A percentile compares a stretch with the other conserved stretches of the same genome.
Conservation (phyloP, 495 filamentous ascomycete species). For the Xylaria cubensis region DNA sequence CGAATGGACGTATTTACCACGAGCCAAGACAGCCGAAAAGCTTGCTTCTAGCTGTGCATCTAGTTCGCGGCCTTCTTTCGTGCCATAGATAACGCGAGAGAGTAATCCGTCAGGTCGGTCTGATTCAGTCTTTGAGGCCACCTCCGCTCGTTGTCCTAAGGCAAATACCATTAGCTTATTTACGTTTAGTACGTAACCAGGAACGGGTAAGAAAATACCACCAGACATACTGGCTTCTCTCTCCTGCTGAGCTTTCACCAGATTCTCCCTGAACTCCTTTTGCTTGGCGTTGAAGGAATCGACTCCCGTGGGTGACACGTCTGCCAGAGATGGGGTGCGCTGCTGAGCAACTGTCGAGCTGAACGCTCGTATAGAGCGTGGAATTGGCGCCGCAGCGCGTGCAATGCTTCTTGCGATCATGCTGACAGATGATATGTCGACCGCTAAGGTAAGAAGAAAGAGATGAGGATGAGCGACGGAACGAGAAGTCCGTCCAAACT, state of each 20-base stretch:
- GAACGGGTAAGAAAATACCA: constrained; percentile 60
- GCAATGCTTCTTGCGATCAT: constrained; percentile 49
- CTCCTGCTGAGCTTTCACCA: constrained; percentile 77
- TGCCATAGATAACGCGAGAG: constrained; percentile 88
- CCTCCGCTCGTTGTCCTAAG: constrained; percentile 57
- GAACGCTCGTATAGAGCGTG: constrained; percentile 64
- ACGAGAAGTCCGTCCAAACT: neutral
- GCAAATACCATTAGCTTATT: constrained; percentile 34
- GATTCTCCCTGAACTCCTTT: constrained; percentile 82
- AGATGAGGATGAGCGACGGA: constrained; percentile 19
- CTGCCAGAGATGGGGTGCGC: constrained; percentile 79
- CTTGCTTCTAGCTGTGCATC: constrained; percentile 94
- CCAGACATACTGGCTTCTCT: constrained; percentile 79
- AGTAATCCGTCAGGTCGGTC: constrained; percentile 60
- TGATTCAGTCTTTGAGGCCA: constrained; percentile 46
- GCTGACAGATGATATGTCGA: constrained; percentile 24
- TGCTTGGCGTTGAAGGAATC: constrained; percentile 79
- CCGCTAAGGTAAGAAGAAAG: constrained; percentile 13
- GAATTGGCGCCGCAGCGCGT: constrained; percentile 53
- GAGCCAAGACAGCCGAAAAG: constrained; percentile 90
- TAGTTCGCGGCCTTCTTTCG: constrained; percentile 88
- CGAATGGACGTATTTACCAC: constrained; percentile 97
- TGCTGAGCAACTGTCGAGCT: constrained; percentile 58
- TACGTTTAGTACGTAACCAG: constrained; percentile 2
- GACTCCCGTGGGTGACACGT: constrained; percentile 71